phyloP scores from a whole-genome alignment of 495 filamentous ascomycete genomes.

The Aspergillus egyptiacus region DNA sequence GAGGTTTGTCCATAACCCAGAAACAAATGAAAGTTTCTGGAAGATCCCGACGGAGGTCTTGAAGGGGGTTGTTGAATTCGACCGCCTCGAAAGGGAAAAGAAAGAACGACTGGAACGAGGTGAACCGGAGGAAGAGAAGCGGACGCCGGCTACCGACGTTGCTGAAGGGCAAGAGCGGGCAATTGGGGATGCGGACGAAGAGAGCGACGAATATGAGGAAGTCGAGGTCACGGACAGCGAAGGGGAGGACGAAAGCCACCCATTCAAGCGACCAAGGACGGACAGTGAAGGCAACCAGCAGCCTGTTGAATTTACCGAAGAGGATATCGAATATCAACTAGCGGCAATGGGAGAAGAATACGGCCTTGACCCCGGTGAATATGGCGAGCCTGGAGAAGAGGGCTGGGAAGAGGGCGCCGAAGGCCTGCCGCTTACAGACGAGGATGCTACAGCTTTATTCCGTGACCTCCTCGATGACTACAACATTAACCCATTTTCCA shows the following conservation, averaged over 20 bases:
- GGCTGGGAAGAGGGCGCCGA: conserved; percentile 68
- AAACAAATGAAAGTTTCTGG: conserved; percentile 87
- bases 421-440: conserved; percentile 58
- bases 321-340: conserved; percentile 89
- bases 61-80: conserved; percentile 71
- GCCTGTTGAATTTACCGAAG: conserved; percentile 86
- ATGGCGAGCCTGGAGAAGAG: conserved; percentile 57
- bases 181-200: conserved; percentile 22
- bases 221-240: conserved; percentile 78
- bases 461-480: conserved; percentile 79
- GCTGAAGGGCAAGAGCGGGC: conserved; percentile 3
- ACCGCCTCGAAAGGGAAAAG: conserved; percentile 47
- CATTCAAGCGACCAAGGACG: conserved; percentile 61
- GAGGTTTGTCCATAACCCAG: conserved; percentile 79
- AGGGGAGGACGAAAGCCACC: conserved; percentile 46
- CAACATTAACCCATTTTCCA: conserved; percentile 77
- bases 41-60: conserved; percentile 79
- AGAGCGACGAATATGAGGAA: conserved; percentile 75
- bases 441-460: conserved; percentile 68
- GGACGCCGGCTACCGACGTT: conserved; percentile 2
- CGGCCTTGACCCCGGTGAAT: conserved; percentile 63
- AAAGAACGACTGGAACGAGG: conserved; percentile 40
- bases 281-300: conserved; percentile 48
- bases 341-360: conserved; percentile 80
- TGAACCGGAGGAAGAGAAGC: conserved; percentile 26